These are phyloP conservation scores for Zasmidium angulare DNA, from an alignment of 2,329 filamentous ascomycete genomes.

Conservation along the genomic window DNA sequence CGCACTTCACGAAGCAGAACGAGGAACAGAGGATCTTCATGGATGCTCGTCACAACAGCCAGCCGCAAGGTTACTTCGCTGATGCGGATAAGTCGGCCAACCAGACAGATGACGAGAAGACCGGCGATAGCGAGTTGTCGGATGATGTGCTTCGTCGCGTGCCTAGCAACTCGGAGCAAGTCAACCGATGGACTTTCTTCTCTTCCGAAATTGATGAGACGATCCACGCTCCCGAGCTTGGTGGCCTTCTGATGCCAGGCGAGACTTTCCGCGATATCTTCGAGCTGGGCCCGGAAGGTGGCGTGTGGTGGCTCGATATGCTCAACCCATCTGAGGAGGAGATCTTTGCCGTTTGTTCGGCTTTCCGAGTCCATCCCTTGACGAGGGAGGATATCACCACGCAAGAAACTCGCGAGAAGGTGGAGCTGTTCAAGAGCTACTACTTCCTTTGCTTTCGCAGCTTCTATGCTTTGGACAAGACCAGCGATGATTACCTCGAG, in stretches of 20 bases:
- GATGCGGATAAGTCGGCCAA: slow-evolving; percentile 17
- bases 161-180: slow-evolving; percentile 33
- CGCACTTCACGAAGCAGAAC: slow-evolving; percentile 27
- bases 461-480: slow-evolving; percentile 79
- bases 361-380: slow-evolving; percentile 92
- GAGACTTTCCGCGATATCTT: slow-evolving; percentile 90
- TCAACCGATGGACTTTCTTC: slow-evolving; percentile 93
- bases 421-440: slow-evolving; percentile 94
- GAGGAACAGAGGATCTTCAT: slow-evolving; percentile 54
- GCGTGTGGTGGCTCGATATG: slow-evolving; percentile 99
- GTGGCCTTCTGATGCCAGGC: slow-evolving; percentile 82
- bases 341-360: slow-evolving; percentile 82
- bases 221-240: slow-evolving; percentile 85
- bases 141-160: slow-evolving; percentile 26
- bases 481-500: slow-evolving; percentile 80
- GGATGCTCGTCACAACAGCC: slow-evolving; percentile 53
- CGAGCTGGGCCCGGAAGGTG: slow-evolving; percentile 65
- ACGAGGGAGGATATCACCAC: slow-evolving; percentile 96
- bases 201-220: slow-evolving; percentile 92
- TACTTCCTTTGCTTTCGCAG: slow-evolving; percentile 98
- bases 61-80: slow-evolving; percentile 20
- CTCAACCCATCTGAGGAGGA: slow-evolving; percentile 88
- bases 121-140: slow-evolving; percentile 36
- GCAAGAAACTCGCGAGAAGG: slow-evolving; percentile 95
- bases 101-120: slow-evolving; percentile 44